Percentiles rank a stretch among this genome's conserved stretches.
phyloP scores from a whole-genome alignment of 495 filamentous ascomycete species.

The Lentithecium fluviatile region DNA sequence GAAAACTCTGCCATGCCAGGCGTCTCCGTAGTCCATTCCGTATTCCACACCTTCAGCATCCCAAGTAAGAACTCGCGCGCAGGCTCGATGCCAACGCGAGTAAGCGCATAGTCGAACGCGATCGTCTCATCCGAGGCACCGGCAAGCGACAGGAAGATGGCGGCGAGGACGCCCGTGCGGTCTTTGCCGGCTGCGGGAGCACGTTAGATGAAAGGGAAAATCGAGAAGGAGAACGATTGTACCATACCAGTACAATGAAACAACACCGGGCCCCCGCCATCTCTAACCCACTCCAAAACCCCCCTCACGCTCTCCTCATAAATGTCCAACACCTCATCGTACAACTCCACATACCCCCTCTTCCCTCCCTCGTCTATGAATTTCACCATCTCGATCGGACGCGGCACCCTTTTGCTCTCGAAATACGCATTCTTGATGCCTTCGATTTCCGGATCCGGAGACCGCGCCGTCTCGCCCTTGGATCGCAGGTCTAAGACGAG shows the following conservation, averaged over 20 bases:
- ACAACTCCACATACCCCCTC: conserved; percentile 20
- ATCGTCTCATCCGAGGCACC: conserved; percentile 57
- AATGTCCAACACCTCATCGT: conserved; percentile 47
- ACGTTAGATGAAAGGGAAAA: neutral
- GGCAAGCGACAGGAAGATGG: conserved; percentile 57
- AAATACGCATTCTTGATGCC: conserved; percentile 26
- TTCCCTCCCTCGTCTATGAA: conserved; percentile 18
- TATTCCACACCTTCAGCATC: conserved; percentile 45
- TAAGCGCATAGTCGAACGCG: conserved; percentile 62
- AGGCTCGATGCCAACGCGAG: conserved; percentile 52
- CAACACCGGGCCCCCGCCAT: conserved; percentile 47
- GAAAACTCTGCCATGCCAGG: conserved; percentile 35
- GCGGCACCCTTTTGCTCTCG: neutral
- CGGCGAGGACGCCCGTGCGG: conserved; percentile 63
- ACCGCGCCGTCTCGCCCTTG: conserved; percentile 48
- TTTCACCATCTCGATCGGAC: conserved; percentile 9
- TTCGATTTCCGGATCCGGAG: conserved; percentile 40
- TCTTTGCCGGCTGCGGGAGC: conserved; percentile 54
- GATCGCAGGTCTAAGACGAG: conserved; percentile 68
- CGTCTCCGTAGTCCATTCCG: conserved; percentile 40
- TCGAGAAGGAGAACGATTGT: neutral
- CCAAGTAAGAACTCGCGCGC: conserved; percentile 48
- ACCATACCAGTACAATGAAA: conserved; percentile 54
- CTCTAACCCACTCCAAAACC: conserved; percentile 48
- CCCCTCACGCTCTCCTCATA: conserved; percentile 38